These are phyloP conservation scores for Pichia membranifaciens DNA, from an alignment of 805 yeast genomes.

Conservation along the genomic window DNA sequence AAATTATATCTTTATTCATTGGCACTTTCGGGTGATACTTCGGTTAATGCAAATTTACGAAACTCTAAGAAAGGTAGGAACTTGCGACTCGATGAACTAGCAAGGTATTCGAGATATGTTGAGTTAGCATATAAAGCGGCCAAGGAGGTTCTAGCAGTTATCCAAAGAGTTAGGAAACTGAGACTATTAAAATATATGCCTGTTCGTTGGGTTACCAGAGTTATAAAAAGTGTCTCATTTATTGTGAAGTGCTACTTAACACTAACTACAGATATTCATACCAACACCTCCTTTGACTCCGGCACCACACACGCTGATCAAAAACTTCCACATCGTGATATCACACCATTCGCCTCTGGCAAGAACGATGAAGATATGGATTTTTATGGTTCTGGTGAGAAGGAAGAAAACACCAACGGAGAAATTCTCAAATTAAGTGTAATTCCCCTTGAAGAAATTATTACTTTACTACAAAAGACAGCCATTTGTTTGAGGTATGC, in stretches of 20 bases:
- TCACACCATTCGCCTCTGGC: neutral
- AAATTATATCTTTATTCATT: conserved; percentile 78
- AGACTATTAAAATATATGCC: conserved; percentile 73
- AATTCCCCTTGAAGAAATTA: conserved; percentile 65
- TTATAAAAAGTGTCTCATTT: conserved; percentile 84
- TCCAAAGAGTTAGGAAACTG: conserved; percentile 61
- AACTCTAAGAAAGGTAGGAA: conserved; percentile 25
- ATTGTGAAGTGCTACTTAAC: conserved; percentile 79
- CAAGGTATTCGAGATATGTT: conserved; percentile 69
- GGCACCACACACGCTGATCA: neutral
- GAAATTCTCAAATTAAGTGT: conserved; percentile 47
- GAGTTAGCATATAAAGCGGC: conserved; percentile 82
- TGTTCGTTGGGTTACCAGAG: conserved; percentile 83
- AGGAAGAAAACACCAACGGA: conserved; percentile 10
- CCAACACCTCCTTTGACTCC: conserved; percentile 11
- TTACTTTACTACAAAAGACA: conserved; percentile 59
- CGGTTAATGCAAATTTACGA: conserved; percentile 29
- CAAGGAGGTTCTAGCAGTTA: conserved; percentile 65
- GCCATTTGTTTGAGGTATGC: conserved; percentile 74
- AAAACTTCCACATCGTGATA: neutral
- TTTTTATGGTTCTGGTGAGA: neutral
- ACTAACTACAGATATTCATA: conserved; percentile 34
- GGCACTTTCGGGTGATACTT: conserved; percentile 53
- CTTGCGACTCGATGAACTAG: conserved; percentile 61
- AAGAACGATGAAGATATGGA: neutral